A percentile compares a stretch with the other conserved stretches of the same genome.
Evolutionary conservation across 331 rosid species (phyloP).

Genomic region (Saraca asoca): DNA sequence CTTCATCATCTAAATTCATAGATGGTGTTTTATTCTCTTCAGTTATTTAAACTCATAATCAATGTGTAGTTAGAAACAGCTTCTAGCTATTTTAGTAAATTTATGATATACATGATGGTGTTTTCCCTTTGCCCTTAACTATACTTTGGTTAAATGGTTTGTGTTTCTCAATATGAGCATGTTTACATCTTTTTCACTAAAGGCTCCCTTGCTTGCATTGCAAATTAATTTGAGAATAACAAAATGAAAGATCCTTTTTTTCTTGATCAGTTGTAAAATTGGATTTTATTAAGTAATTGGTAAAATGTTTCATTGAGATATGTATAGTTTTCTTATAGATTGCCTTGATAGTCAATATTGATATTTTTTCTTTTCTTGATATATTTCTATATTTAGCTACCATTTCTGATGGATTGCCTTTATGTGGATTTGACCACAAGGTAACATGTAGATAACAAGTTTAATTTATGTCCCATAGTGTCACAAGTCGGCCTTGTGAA

Average conservation of each 20-base stretch:
- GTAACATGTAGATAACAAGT: constrained; percentile 11
- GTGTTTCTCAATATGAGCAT: neutral
- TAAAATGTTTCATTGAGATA: neutral
- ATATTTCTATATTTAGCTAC: constrained; percentile 44
- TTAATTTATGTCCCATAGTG: constrained; percentile 2
- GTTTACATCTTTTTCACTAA: constrained; percentile 18
- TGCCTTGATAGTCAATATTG: constrained; percentile 7
- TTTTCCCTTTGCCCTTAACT: neutral
- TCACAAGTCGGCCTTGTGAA: too few relatives aligned
- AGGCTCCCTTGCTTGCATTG: neutral
- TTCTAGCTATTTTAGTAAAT: too few relatives aligned
- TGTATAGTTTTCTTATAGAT: neutral
- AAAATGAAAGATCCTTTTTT: constrained; percentile 1
- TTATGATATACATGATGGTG: too few relatives aligned
- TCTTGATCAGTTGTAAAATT: constrained; percentile 12
- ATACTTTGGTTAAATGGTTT: constrained; percentile 16
- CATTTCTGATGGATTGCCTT: constrained; percentile 77
- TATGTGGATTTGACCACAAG: constrained; percentile 72
- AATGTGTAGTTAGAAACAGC: neutral
- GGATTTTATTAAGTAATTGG: constrained; percentile 8
- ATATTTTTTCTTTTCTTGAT: constrained; percentile 7
- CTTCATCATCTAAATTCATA: too few relatives aligned
- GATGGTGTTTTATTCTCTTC: too few relatives aligned
- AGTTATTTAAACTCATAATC: too few relatives aligned
- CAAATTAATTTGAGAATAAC: constrained; percentile 1